Percentiles rank a stretch among this genome's conserved stretches.
Conservation (phyloP, 139 green algal genomes). For the Tetraselmis chui region DNA sequence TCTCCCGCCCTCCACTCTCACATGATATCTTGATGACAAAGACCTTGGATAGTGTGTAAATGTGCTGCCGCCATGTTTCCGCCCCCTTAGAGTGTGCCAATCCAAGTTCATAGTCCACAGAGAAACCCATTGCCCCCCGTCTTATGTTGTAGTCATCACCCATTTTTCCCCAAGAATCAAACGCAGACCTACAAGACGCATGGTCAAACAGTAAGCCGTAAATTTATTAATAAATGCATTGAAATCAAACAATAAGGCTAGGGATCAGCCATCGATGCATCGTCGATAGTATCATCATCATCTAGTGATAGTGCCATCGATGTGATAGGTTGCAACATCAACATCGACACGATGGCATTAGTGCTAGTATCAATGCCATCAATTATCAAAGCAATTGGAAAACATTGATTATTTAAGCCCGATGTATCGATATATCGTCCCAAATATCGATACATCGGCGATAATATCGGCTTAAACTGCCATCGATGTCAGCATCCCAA, state of each 20-base stretch:
- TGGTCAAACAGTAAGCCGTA: neutral
- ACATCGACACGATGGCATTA: too few species aligned
- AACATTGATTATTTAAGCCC: too few species aligned
- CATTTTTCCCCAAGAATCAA: constrained; percentile 1
- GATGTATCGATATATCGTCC: too few species aligned
- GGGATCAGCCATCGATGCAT: too few species aligned
- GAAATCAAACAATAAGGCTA: constrained; percentile 1
- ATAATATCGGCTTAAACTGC: too few species aligned
- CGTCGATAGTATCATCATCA: too few species aligned
- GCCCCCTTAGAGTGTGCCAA: neutral
- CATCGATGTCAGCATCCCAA: too few species aligned
- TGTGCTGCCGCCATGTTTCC: neutral
- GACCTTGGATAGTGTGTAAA: neutral
- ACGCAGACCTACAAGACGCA: neutral
- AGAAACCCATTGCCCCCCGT: neutral
- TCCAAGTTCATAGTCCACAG: neutral
- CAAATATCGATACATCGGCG: too few species aligned
- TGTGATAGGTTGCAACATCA: too few species aligned
- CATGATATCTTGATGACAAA: constrained; percentile 1
- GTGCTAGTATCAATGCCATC: too few species aligned
- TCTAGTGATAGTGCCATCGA: too few species aligned
- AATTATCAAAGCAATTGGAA: too few species aligned
- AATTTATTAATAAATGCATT: neutral
- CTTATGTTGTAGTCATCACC: neutral
- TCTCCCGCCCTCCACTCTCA: neutral